Evolutionary conservation across 208 protist genomes (phyloP), one percentile per base, ranked within the genome.

Genomic region (Tritrichomonas foetus): DNA sequence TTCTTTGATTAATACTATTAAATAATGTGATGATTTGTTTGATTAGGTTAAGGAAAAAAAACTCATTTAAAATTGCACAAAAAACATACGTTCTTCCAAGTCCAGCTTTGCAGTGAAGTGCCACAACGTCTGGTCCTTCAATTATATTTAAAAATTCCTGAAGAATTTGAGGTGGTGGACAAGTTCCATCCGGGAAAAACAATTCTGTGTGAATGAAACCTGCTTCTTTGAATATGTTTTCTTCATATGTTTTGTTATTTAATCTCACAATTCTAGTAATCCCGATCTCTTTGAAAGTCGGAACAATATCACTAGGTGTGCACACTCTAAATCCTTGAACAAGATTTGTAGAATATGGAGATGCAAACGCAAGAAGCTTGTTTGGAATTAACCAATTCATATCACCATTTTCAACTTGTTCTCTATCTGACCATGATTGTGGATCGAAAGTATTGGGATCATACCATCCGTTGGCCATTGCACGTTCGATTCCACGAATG

Each of bases 71-170:
- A n/a, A n/a, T n/a, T n/a, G n/a, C n/a, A n/a, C n/a, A n/a, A n/a
- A n/a, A n/a, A n/a, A n/a, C n/a, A n/a, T n/a, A n/a, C 33, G 98
- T 99, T 55, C 98, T 95, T 55, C 98, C 98, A 16, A 99, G 96
- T 22, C 98, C 98, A 0, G 98, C 97, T 72, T 97, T 97, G 94
- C 98, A 99, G 95, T 99, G 98, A 44, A 99, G 96, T 27, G 98
- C 97, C 0, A 95, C 95, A 36, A 96, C 96, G 27, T 92, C 55
- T 33, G 95, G 95, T 66, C 95, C 95, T 94, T 98, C 97, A n/a
- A 95, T 94, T 22, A 97, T 96, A 8, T 96, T 74, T 57, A 99
- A 94, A 93, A 99, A 99, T 33, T 95, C 92, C 66, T 96, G 95
- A 14, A 99, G 80, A 80, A 98, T 97, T 0, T 94, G 94, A 50